A percentile compares a stretch with the other conserved stretches of the same genome.
These are phyloP conservation scores for Globisporangium spinosum DNA, from an alignment of 352 stramenopile species.

Conservation along the genomic window DNA sequence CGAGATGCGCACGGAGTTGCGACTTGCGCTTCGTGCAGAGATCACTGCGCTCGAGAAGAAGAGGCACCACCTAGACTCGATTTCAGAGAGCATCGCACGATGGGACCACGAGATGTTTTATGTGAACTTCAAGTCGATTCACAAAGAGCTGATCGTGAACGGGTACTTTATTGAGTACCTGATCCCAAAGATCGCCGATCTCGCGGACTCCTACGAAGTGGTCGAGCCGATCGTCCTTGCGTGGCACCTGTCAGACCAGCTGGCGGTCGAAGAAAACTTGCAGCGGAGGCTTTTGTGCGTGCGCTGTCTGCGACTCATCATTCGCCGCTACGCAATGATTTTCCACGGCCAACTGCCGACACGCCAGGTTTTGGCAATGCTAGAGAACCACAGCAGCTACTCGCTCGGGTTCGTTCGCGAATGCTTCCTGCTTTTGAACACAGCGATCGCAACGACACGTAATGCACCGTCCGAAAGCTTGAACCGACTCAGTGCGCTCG, in stretches of 20 bases:
- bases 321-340: slow-evolving; percentile 74
- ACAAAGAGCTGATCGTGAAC: slow-evolving; percentile 73
- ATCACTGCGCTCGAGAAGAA: slow-evolving; percentile 47
- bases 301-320: slow-evolving; percentile 61
- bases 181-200: slow-evolving; percentile 61
- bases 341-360: slow-evolving; percentile 75
- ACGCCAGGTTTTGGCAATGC: slow-evolving; percentile 49
- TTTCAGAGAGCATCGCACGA: slow-evolving; percentile 27
- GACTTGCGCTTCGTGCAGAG: slow-evolving; percentile 46
- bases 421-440: slow-evolving; percentile 73
- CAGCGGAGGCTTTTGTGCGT: slow-evolving; percentile 56
- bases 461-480: slow-evolving; percentile 64
- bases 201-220: slow-evolving; percentile 66
- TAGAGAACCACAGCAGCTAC: slow-evolving; percentile 45
- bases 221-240: slow-evolving; percentile 66
- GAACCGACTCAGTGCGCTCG: slow-evolving; percentile 42
- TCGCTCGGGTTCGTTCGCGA: slow-evolving; percentile 61
- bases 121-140: slow-evolving; percentile 68
- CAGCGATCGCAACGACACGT: slow-evolving; percentile 62
- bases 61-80: slow-evolving; percentile 19
- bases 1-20: slow-evolving; percentile 62
- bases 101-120: slow-evolving; percentile 86
- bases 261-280: slow-evolving; percentile 61
- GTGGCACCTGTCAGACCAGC: slow-evolving; percentile 76
- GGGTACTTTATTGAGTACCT: slow-evolving; percentile 78